Evolutionary conservation across 306 rosid genomes (phyloP), one percentile per base, ranked within the genome.

Genomic region (Vigna angularis): DNA sequence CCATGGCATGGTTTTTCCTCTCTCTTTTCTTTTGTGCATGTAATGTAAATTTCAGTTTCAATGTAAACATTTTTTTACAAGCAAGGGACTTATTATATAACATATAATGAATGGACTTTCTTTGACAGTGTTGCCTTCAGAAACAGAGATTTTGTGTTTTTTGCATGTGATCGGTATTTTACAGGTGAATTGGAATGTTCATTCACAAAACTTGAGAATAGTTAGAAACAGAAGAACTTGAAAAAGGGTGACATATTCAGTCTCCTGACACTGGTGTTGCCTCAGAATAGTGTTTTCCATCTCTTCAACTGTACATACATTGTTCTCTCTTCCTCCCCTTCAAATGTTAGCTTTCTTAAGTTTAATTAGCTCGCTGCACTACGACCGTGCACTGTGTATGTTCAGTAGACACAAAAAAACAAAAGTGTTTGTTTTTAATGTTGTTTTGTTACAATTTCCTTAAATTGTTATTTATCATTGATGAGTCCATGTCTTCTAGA

Each of bases 131-230:
- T 48, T 20, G 17, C 58, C 8, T 48, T 76, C 61, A 49, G 32
- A 69, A 64, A 84, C 62, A 65, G 16, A 45, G 48, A 7, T 52
- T 53, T 10, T 30, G 34, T 4, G 34, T 30, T 30, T 20, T 30
- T 30, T 30, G 34, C 49, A 9, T 50, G 51, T 38, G 48, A 13
- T 70, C 47, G 5, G 8, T 69, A 0, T 74, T 49, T n/a, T 72
- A 52, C 72, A 72, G 82, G 53, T 50, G 18, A 62, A 61, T 51
- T 24, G 66, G 73, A 70, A 17, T 45, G 57, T 47, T 20, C n/a
- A 12, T 47, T 20, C n/a, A 8, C 32, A 10, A 36, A 50, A 45
- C 40, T 38, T 72, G n/a, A 53, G 34, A 70, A 12, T 62, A n/a
- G 49, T 11, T 24, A 50, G 38, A 17, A 62, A 50, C 30, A 42